A percentile compares a stretch with the other conserved stretches of the same genome.
phyloP scores from a whole-genome alignment of 768 basidiomycete genomes.

The Lactifluus volemus region DNA sequence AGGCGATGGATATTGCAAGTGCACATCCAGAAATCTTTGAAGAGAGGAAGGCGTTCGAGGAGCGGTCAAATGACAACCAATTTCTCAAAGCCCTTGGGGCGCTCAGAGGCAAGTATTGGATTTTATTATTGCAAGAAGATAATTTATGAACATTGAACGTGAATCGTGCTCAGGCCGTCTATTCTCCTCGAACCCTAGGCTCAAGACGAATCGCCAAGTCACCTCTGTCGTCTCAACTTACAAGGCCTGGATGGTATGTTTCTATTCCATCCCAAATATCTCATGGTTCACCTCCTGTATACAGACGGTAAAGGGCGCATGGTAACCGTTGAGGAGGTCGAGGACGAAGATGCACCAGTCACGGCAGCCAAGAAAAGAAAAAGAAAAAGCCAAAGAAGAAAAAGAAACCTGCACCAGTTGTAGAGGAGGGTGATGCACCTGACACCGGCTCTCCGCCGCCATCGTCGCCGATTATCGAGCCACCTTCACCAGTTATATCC shows the following conservation, averaged over 20 bases:
- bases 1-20: slow-evolving; percentile 65
- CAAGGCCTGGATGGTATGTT: not conserved
- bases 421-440: slow-evolving; percentile 17
- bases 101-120: slow-evolving; percentile 45
- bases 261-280: not conserved
- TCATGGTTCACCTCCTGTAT: not conserved
- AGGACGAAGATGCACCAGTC: slow-evolving; percentile 51
- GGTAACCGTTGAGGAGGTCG: slow-evolving; percentile 62
- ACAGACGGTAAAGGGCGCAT: slow-evolving; percentile 28
- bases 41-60: slow-evolving; percentile 33
- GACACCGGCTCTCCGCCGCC: slow-evolving; percentile 20
- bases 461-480: slow-evolving; percentile 15
- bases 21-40: slow-evolving; percentile 52
- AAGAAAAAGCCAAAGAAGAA: slow-evolving; percentile 74
- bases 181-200: slow-evolving; percentile 31
- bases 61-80: slow-evolving; percentile 60
- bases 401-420: slow-evolving; percentile 30
- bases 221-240: not conserved
- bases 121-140: not conserved
- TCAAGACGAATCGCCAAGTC: slow-evolving; percentile 5
- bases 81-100: slow-evolving; percentile 72
- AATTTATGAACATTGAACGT: not conserved
- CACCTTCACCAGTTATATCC: not conserved
- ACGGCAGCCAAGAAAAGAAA: slow-evolving; percentile 51
- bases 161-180: slow-evolving; percentile 44